phyloP scores from a whole-genome alignment of 495 filamentous ascomycete genomes.

The Haplographium delicatum region DNA sequence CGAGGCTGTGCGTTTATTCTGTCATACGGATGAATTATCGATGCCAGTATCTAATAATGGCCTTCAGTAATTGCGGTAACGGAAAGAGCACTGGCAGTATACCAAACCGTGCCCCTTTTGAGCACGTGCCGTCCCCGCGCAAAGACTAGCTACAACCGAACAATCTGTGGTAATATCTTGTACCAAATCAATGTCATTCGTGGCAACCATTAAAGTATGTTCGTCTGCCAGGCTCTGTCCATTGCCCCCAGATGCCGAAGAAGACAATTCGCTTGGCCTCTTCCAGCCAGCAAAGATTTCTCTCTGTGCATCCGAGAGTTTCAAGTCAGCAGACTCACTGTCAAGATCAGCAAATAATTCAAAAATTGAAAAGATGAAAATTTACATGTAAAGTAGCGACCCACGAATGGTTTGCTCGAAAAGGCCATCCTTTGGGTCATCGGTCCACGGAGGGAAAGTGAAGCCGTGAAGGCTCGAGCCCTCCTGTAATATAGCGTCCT shows the following conservation, averaged over 20 bases:
- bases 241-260: not conserved
- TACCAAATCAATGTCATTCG: slow-evolving; percentile 65
- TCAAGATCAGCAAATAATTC: slow-evolving; percentile 7
- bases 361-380: slow-evolving; percentile 8
- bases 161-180: slow-evolving; percentile 95
- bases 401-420: slow-evolving; percentile 21
- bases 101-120: slow-evolving; percentile 58
- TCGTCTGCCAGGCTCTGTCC: not conserved
- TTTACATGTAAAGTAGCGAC: slow-evolving; percentile 23
- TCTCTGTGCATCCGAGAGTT: slow-evolving; percentile 66
- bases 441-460: slow-evolving; percentile 76
- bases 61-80: not conserved
- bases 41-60: slow-evolving; percentile 54
- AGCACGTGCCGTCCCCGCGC: slow-evolving; percentile 65
- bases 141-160: slow-evolving; percentile 93
- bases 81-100: slow-evolving; percentile 10
- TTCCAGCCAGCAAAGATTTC: slow-evolving; percentile 77
- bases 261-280: slow-evolving; percentile 56
- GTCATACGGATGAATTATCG: slow-evolving; percentile 70
- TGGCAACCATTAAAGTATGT: slow-evolving; percentile 45
- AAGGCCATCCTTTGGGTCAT: slow-evolving; percentile 40
- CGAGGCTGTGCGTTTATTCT: slow-evolving; percentile 44
- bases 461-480: slow-evolving; percentile 74
- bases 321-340: slow-evolving; percentile 62
- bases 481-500: slow-evolving; percentile 73